A percentile compares a stretch with the other conserved stretches of the same genome.
phyloP scores from a whole-genome alignment of 768 basidiomycete species.

The Leccinum fibrillosum region DNA sequence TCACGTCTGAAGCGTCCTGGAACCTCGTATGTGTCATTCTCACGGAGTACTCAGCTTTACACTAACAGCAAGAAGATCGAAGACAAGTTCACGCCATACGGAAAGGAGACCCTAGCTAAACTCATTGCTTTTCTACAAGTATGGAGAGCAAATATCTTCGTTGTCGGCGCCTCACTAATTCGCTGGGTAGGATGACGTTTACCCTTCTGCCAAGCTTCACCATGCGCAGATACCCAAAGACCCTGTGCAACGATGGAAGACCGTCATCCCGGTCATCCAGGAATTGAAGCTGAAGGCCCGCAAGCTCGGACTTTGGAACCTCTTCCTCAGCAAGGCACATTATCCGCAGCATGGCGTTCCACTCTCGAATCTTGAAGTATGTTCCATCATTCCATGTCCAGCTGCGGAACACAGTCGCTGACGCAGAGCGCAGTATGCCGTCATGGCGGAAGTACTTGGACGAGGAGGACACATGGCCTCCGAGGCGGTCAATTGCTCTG shows the following conservation, averaged over 20 bases:
- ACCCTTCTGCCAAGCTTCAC: constrained; percentile 74
- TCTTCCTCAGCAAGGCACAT: constrained; percentile 92
- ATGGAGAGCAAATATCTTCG: constrained; percentile 11
- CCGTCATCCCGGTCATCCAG: constrained; percentile 73
- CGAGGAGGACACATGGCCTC: constrained; percentile 79
- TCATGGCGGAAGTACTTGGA: constrained; percentile 96
- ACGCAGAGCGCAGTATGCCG: constrained; percentile 67
- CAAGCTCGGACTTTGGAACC: constrained; percentile 91
- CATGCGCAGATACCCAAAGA: constrained; percentile 81
- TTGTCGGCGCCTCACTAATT: not conserved
- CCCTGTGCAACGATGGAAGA: constrained; percentile 76
- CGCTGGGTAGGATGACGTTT: constrained; percentile 70
- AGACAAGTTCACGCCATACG: constrained; percentile 89
- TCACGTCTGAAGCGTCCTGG: constrained; percentile 85
- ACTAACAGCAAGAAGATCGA: constrained; percentile 54
- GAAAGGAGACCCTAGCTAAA: constrained; percentile 81
- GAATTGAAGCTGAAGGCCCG: constrained; percentile 88
- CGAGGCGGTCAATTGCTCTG: constrained; percentile 89
- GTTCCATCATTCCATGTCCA: constrained; percentile 9
- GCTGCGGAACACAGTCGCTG: not conserved
- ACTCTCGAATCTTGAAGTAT: constrained; percentile 90
- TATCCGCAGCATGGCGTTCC: constrained; percentile 88
- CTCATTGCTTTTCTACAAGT: constrained; percentile 86
- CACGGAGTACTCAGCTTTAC: not conserved
- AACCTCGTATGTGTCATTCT: constrained; percentile 57